Conservation (phyloP, 352 stramenopile species). For the Aphanomyces invadans region DNA sequence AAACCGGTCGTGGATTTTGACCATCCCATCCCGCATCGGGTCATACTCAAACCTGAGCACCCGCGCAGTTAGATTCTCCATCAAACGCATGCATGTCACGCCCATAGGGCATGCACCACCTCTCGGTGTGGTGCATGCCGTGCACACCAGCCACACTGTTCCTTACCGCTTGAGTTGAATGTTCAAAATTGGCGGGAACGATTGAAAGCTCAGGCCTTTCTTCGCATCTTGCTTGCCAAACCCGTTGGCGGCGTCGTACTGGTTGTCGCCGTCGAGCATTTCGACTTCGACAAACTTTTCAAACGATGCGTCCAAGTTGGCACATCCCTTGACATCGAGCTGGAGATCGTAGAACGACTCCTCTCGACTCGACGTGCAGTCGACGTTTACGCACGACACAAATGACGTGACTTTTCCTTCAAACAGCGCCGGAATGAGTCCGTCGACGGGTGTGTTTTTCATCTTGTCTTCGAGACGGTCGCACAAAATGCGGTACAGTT, state of each 20-base stretch:
- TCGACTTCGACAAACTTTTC: slow-evolving; percentile 89
- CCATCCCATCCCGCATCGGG: slow-evolving; percentile 75
- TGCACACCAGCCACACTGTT: background rate
- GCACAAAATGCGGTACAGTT: slow-evolving; percentile 86
- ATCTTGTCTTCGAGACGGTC: slow-evolving; percentile 91
- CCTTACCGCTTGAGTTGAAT: slow-evolving; percentile 84
- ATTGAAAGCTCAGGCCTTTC: slow-evolving; percentile 78
- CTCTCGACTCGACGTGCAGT: slow-evolving; percentile 81
- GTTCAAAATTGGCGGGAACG: slow-evolving; percentile 85
- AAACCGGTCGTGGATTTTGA: slow-evolving; percentile 86
- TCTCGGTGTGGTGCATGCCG: no score
- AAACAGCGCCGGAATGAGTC: slow-evolving; percentile 79
- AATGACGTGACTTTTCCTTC: slow-evolving; percentile 85
- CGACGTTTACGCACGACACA: slow-evolving; percentile 87
- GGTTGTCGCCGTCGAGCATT: slow-evolving; percentile 89
- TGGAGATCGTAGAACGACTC: slow-evolving; percentile 91
- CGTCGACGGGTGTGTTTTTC: slow-evolving; percentile 80
- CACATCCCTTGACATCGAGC: slow-evolving; percentile 88
- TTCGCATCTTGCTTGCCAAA: slow-evolving; percentile 87
- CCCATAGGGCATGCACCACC: background rate
- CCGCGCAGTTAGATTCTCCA: no score
- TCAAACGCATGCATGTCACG: background rate
- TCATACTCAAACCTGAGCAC: slow-evolving; percentile 84
- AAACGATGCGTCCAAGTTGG: slow-evolving; percentile 84
- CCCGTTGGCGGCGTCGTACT: slow-evolving; percentile 83